Percentiles rank a stretch among this genome's conserved stretches.
Conservation (phyloP, 2,329 filamentous ascomycete genomes). For the Trichoderma sp. region DNA sequence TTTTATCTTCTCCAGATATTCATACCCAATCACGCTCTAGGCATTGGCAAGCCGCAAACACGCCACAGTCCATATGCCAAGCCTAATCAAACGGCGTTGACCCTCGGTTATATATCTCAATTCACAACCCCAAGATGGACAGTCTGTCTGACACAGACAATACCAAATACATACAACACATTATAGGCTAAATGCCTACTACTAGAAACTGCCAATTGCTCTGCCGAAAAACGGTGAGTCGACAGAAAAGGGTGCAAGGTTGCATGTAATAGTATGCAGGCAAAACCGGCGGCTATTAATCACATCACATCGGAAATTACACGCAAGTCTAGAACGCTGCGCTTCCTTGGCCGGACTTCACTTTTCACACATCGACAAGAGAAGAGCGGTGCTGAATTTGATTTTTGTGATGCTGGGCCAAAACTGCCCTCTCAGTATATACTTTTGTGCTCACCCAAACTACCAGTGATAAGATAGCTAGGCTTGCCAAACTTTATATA, state of each 20-base stretch:
- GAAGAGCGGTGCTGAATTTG: not conserved
- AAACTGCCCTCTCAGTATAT: constrained; percentile 40
- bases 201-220: not conserved
- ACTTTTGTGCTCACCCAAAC: constrained; percentile 29
- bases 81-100: not conserved
- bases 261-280: not conserved
- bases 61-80: not conserved
- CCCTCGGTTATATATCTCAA: not conserved
- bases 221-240: not conserved
- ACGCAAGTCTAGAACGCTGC: not conserved
- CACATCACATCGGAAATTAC: not conserved
- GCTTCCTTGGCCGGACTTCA: not conserved
- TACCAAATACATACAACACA: not conserved
- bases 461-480: constrained; percentile 23
- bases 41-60: not conserved
- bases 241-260: not conserved
- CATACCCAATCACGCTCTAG: not conserved
- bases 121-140: not conserved
- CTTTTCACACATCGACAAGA: not conserved
- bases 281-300: not conserved
- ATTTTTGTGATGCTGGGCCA: constrained; percentile 31
- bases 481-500: constrained; percentile 28
- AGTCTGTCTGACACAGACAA: not conserved
- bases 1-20: not conserved
- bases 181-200: not conserved